phyloP scores from a whole-genome alignment of 441 rosid species.

The Capsella rubella region DNA sequence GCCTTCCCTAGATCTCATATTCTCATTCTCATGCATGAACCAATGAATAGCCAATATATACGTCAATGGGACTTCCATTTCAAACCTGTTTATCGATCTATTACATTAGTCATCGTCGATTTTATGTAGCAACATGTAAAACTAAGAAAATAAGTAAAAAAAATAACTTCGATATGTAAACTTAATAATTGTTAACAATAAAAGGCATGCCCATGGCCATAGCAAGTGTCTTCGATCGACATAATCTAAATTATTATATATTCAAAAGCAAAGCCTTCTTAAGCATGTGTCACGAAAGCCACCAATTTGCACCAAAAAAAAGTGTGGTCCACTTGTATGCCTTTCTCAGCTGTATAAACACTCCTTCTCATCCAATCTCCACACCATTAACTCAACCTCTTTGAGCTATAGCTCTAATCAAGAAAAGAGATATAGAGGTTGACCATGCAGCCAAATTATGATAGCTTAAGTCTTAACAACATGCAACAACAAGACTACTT shows the following conservation, averaged over 20 bases:
- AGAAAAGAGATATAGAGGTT: constrained; percentile 8
- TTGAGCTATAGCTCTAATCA: constrained; percentile 15
- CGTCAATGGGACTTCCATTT: background rate
- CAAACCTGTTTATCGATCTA: background rate
- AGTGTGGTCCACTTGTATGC: constrained; percentile 56
- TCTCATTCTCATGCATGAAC: constrained; percentile 18
- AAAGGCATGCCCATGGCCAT: constrained; percentile 1
- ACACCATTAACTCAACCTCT: constrained; percentile 47
- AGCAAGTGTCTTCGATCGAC: constrained; percentile 25
- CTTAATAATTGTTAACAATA: background rate
- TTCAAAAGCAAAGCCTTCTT: constrained; percentile 43
- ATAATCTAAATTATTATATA: constrained; percentile 50
- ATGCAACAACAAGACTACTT: constrained; percentile 48
- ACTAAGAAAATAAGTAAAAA: background rate
- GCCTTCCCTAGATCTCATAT: background rate
- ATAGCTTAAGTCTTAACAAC: constrained; percentile 53
- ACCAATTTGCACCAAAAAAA: constrained; percentile 46
- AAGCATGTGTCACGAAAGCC: constrained; percentile 46
- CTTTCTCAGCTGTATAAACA: constrained; percentile 58
- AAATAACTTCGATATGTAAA: background rate
- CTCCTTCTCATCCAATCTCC: constrained; percentile 49
- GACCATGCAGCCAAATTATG: constrained; percentile 54
- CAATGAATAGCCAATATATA: background rate
- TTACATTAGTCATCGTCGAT: background rate
- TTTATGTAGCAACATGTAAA: background rate